Conservation (phyloP, 768 basidiomycete genomes). For the Hydnomerulius pinastri region DNA sequence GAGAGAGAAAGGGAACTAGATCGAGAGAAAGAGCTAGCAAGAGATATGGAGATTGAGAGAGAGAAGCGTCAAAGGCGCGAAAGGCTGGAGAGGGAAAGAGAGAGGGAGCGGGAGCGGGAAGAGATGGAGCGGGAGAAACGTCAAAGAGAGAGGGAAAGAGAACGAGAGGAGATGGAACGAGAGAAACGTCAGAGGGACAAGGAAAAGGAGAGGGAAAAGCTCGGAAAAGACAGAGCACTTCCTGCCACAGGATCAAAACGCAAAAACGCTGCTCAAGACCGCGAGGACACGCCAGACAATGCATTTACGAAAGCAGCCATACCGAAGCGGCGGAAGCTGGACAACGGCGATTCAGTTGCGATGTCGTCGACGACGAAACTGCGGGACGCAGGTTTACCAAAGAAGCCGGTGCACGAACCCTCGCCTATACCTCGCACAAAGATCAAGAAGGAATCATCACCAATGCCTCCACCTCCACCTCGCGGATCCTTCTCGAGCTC, state of each 20-base stretch:
- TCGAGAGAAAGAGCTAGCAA: conserved; percentile 10
- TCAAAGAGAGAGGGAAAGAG: conserved; percentile 21
- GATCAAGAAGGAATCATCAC: conserved; percentile 40
- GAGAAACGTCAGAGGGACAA: conserved; percentile 16
- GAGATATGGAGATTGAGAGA: conserved; percentile 19
- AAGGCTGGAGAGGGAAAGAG: conserved; percentile 20
- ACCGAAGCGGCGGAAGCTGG: conserved; percentile 47
- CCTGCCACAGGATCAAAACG: conserved; percentile 36
- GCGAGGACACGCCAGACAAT: conserved; percentile 32
- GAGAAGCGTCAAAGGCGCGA: conserved; percentile 9
- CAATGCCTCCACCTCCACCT: conserved; percentile 21
- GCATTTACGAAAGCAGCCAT: conserved; percentile 11
- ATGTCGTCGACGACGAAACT: conserved; percentile 13
- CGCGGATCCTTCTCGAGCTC: conserved; percentile 14
- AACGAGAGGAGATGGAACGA: conserved; percentile 23
- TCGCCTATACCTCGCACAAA: conserved; percentile 30
- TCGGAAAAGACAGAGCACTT: conserved; percentile 23
- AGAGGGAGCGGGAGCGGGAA: conserved; percentile 20
- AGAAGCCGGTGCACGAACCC: conserved; percentile 38
- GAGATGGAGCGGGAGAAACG: conserved; percentile 26
- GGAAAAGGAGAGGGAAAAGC: conserved; percentile 23
- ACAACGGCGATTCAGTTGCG: conserved; percentile 28
- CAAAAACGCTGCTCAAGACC: conserved; percentile 36
- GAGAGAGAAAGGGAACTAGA: conserved; percentile 20
- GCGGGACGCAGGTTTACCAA: conserved; percentile 34